These are phyloP conservation scores for Russula sp. DNA, from an alignment of 768 basidiomycete genomes.

Conservation along the genomic window DNA sequence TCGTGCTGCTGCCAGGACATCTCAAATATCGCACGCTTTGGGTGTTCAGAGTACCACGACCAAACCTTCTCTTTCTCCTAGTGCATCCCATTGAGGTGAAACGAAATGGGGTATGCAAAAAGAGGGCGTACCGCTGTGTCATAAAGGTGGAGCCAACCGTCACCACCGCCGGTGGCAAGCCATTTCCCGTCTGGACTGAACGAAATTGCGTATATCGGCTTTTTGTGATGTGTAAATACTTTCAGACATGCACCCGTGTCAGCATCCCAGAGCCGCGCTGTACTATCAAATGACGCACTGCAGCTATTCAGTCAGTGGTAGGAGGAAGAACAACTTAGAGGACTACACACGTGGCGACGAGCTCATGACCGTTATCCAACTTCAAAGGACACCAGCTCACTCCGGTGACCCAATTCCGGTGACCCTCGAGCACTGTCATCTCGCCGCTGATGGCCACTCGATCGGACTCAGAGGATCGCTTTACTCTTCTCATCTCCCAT, in stretches of 20 bases:
- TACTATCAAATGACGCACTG: conserved; percentile 76
- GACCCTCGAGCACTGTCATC: conserved; percentile 48
- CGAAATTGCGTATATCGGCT: conserved; percentile 62
- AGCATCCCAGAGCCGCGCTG: conserved; percentile 78
- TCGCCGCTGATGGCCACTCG: conserved; percentile 25
- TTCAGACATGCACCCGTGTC: conserved; percentile 67
- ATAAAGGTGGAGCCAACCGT: conserved; percentile 71
- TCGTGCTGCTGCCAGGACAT: conserved; percentile 24
- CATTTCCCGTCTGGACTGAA: conserved; percentile 71
- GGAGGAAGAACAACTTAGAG: neutral
- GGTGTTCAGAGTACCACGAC: conserved; percentile 19
- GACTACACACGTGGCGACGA: conserved; percentile 59
- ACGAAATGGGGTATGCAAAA: neutral
- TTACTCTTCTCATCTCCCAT: conserved; percentile 56
- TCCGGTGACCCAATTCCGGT: conserved; percentile 55
- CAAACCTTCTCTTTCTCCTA: conserved; percentile 19
- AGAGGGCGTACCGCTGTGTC: conserved; percentile 47
- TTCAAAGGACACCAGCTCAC: conserved; percentile 62
- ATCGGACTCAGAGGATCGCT: conserved; percentile 24
- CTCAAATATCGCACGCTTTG: conserved; percentile 21
- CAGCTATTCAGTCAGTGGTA: neutral
- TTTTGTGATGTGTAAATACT: conserved; percentile 62
- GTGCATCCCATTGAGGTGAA: neutral
- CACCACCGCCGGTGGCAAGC: conserved; percentile 72
- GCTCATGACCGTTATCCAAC: conserved; percentile 43